phyloP scores from a whole-genome alignment of 139 green algal genomes.

The Chlamydomonas eustigma region DNA sequence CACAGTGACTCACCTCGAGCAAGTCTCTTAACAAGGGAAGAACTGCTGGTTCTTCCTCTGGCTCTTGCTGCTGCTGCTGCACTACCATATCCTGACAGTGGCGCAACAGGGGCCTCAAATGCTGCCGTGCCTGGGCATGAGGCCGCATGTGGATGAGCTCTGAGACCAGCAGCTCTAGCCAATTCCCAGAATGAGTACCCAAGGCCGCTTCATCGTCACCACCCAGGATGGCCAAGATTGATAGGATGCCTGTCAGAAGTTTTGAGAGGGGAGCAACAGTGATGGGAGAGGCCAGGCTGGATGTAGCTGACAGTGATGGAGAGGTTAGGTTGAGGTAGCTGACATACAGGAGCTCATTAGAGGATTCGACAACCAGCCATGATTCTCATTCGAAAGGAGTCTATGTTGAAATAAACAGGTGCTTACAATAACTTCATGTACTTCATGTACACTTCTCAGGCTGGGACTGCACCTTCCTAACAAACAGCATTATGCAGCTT shows the following conservation, averaged over 20 bases:
- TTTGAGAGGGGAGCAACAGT: not conserved
- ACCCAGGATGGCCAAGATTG: conserved; percentile 44
- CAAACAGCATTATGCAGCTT: too few relatives aligned
- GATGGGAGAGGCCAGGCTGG: too few relatives aligned
- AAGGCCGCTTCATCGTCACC: conserved; percentile 37
- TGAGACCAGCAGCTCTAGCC: conserved; percentile 60
- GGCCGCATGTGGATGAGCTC: conserved; percentile 16
- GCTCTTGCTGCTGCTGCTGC: not conserved
- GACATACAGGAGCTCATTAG: too few relatives aligned
- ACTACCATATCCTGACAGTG: not conserved
- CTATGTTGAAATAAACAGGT: too few relatives aligned
- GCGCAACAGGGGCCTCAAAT: conserved; percentile 42
- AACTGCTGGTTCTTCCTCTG: not conserved
- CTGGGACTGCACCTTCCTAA: too few relatives aligned
- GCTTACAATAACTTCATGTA: too few relatives aligned
- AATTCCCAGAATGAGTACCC: conserved; percentile 23
- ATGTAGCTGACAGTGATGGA: too few relatives aligned
- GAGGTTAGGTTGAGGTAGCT: too few relatives aligned
- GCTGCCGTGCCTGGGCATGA: conserved; percentile 22
- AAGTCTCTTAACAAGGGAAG: not conserved
- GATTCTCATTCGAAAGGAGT: too few relatives aligned
- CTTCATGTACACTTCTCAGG: too few relatives aligned
- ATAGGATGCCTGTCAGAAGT: conserved; percentile 29
- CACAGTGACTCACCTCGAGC: not conserved
- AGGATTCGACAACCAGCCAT: too few relatives aligned